Conservation (phyloP, 2,329 filamentous ascomycete species). For the Alternaria conjuncta region DNA sequence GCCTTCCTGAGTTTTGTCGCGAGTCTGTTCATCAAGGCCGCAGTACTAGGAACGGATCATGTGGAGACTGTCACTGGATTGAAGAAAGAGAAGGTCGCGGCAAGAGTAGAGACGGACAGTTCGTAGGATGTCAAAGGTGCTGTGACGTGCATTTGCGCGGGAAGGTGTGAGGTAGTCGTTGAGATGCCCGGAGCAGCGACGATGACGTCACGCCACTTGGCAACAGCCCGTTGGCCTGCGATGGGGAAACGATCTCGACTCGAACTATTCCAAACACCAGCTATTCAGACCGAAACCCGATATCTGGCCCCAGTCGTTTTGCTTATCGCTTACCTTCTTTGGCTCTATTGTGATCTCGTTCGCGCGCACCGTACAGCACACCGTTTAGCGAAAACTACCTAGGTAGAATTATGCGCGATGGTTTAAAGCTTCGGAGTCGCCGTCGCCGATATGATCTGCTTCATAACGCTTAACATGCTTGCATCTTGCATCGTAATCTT, state of each 20-base stretch:
- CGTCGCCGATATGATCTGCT: not conserved
- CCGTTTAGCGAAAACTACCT: not conserved
- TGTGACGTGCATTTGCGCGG: not conserved
- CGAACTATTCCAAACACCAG: too few relatives aligned
- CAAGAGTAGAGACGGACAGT: not conserved
- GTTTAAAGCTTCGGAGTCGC: not conserved
- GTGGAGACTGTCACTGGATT: conserved; percentile 57
- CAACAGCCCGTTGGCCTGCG: not conserved
- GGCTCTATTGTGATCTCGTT: not conserved
- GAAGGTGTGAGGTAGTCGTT: not conserved
- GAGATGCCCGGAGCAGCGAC: not conserved
- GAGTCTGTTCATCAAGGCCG: conserved; percentile 48
- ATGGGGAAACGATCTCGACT: not conserved
- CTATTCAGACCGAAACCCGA: not conserved
- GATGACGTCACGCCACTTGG: not conserved
- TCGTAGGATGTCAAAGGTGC: not conserved
- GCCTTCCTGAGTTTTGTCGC: conserved; percentile 47
- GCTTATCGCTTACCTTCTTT: not conserved
- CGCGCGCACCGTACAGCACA: not conserved
- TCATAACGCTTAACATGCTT: not conserved
- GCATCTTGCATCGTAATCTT: not conserved
- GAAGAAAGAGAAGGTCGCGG: conserved; percentile 31
- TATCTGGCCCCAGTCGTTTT: not conserved
- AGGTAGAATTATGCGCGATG: not conserved
- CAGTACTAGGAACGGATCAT: conserved; percentile 52